These are phyloP conservation scores for Cyberlindnera amylophila DNA, from an alignment of 805 yeast species.

Conservation along the genomic window DNA sequence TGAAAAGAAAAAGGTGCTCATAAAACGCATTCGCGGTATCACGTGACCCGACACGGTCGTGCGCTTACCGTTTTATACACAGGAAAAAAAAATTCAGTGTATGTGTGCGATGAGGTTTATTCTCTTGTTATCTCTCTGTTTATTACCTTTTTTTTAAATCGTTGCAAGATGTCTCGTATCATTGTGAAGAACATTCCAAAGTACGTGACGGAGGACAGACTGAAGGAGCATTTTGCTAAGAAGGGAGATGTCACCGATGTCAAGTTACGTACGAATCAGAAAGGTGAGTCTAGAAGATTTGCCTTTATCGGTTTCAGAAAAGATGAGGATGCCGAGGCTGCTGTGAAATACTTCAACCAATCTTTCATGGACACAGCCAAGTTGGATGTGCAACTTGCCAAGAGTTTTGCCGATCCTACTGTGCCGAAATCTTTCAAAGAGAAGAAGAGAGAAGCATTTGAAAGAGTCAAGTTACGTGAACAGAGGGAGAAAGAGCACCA, in stretches of 20 bases:
- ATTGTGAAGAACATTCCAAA: slow-evolving; percentile 88
- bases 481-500: slow-evolving; percentile 38
- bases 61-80: too few relatives aligned
- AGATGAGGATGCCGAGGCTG: slow-evolving; percentile 70
- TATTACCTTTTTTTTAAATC: too few relatives aligned
- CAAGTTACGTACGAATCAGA: slow-evolving; percentile 71
- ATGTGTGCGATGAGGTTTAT: too few relatives aligned
- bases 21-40: too few relatives aligned
- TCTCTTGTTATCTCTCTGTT: too few relatives aligned
- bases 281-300: slow-evolving; percentile 87
- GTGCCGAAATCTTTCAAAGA: slow-evolving; percentile 67
- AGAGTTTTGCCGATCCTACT: slow-evolving; percentile 77
- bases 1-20: too few relatives aligned
- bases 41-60: too few relatives aligned
- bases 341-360: slow-evolving; percentile 69
- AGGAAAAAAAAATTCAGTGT: too few relatives aligned
- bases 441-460: slow-evolving; percentile 46
- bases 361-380: slow-evolving; percentile 81
- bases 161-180: slow-evolving; percentile 78
- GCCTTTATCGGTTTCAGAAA: slow-evolving; percentile 87
- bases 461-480: slow-evolving; percentile 45
- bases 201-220: slow-evolving; percentile 69
- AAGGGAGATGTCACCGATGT: slow-evolving; percentile 81
- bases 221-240: slow-evolving; percentile 58
- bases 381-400: slow-evolving; percentile 77